Base-by-base conservation (phyloP, 2,329 filamentous ascomycete species). In the Fusarium coicis region DNA sequence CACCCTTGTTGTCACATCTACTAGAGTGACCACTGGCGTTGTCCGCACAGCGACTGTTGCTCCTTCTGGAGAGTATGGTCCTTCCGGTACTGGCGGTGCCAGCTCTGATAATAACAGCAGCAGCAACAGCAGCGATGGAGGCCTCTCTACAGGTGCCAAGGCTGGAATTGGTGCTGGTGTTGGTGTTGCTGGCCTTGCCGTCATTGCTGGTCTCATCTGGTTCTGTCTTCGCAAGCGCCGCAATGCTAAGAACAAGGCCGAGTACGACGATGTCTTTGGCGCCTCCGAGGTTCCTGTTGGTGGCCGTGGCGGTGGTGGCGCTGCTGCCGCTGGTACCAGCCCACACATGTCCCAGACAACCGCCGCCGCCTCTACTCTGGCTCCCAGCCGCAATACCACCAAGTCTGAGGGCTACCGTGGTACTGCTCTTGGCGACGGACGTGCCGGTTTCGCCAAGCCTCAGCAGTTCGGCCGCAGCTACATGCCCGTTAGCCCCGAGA, bases 201-300 rank as follows among this genome's bases (percentile, higher is more conserved):
- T 83, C 61, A 62, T 83, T 49, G 79, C 63, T 47, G 75, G 66
- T 26, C 61, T 79, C 49, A 39, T 79, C 46, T 81, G 79, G 74
- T 78, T 80, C 72, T 79, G 78, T 68, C 58, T 80, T 57, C 76
- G 76, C 66, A 75, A 77, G 63, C 79, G 82, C 66, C 77, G 79
- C 69, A 75, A 76, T 65, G 65, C 75, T 49, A 74, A 74, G 70
- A 72, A 79, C 63, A 81, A 82, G 74, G 76, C 78, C 30, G 78
- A 82, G 59, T 77, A 81, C 47, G 83, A 84, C 66, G 83, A 84
- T 68, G 78, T 84, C 61, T 81, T 83, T 58, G 83, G 82, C 63
- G 81, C 83, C 34, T 84, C 83, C 12, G 83, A 84, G 74, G 82
- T 84, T 10, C 83, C 83, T n/a, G 81, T 84, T 18, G 82, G 82